Evolutionary conservation across 768 basidiomycete genomes (phyloP).

Genomic region (Termitomyces sp.): DNA sequence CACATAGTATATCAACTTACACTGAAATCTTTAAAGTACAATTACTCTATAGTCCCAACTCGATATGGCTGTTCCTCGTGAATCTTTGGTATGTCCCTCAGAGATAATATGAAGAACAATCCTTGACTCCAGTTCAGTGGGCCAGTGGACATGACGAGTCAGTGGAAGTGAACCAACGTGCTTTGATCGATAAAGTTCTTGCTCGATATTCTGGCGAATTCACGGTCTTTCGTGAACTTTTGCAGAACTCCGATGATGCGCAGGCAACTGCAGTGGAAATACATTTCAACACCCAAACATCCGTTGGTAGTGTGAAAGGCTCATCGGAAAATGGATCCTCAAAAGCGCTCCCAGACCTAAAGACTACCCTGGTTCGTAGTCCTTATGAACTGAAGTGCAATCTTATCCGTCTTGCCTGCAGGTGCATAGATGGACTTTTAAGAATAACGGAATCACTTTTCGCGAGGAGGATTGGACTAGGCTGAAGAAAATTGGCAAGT

Average conservation of each 20-base stretch:
- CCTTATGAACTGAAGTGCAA: not conserved
- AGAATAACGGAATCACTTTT: constrained; percentile 84
- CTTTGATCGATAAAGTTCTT: constrained; percentile 95
- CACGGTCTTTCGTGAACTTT: constrained; percentile 76
- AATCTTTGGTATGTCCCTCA: constrained; percentile 20
- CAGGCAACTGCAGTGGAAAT: constrained; percentile 74
- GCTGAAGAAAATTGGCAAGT: constrained; percentile 80
- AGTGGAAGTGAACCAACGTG: constrained; percentile 91
- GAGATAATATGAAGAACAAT: not conserved
- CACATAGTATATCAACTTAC: not conserved
- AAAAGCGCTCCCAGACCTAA: constrained; percentile 52
- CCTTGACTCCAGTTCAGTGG: constrained; percentile 31
- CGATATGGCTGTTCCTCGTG: constrained; percentile 19
- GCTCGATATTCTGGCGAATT: constrained; percentile 95
- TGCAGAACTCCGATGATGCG: constrained; percentile 96
- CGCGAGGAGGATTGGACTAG: constrained; percentile 84
- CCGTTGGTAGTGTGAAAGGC: constrained; percentile 27
- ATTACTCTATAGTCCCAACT: not conserved
- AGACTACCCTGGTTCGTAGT: constrained; percentile 50
- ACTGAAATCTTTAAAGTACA: not conserved
- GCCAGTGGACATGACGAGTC: constrained; percentile 67
- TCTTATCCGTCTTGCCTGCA: constrained; percentile 19
- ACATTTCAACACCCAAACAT: constrained; percentile 63
- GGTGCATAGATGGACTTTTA: constrained; percentile 81
- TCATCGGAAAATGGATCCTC: constrained; percentile 7